A percentile compares a stretch with the other conserved stretches of the same genome.
These are phyloP conservation scores for Backusella morwellensis DNA, from an alignment of 192 early-diverging fungal genomes.

Conservation along the genomic window DNA sequence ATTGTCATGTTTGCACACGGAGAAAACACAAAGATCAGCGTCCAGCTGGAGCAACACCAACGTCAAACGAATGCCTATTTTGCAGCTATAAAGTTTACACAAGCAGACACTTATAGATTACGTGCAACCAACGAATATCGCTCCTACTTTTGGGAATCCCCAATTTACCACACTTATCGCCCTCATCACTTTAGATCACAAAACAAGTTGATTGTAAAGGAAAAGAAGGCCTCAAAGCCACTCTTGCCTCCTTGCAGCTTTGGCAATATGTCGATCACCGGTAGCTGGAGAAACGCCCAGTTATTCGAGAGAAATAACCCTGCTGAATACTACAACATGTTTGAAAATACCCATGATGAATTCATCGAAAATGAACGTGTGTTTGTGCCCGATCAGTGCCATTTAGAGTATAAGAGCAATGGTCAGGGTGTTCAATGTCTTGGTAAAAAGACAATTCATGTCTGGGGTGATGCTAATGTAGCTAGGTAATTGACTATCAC, in stretches of 20 bases:
- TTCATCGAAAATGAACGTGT: conserved; percentile 15
- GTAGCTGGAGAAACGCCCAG: conserved; percentile 24
- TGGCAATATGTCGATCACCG: not conserved
- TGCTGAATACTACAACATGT: conserved; percentile 35
- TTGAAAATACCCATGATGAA: conserved; percentile 27
- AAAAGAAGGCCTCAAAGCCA: not conserved
- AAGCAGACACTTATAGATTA: conserved; percentile 27
- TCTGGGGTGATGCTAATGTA: conserved; percentile 33
- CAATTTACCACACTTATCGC: conserved; percentile 22
- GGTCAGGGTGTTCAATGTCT: conserved; percentile 27
- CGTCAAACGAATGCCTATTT: conserved; percentile 26
- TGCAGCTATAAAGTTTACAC: conserved; percentile 23
- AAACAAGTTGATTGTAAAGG: conserved; percentile 18
- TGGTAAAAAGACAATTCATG: conserved; percentile 22
- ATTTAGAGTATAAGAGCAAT: conserved; percentile 23
- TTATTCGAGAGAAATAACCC: conserved; percentile 18
- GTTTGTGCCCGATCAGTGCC: conserved; percentile 31
- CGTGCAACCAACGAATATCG: conserved; percentile 22
- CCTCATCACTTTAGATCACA: conserved; percentile 21
- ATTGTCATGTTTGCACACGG: conserved; percentile 22
- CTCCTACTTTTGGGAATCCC: conserved; percentile 33
- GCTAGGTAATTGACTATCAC: conserved; percentile 11
- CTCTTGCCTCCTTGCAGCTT: conserved; percentile 2
- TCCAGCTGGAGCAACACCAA: conserved; percentile 27
- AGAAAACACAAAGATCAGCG: conserved; percentile 11